These are phyloP conservation scores for Trichoderma parareesei DNA, from an alignment of 495 filamentous ascomycete species.

Conservation along the genomic window DNA sequence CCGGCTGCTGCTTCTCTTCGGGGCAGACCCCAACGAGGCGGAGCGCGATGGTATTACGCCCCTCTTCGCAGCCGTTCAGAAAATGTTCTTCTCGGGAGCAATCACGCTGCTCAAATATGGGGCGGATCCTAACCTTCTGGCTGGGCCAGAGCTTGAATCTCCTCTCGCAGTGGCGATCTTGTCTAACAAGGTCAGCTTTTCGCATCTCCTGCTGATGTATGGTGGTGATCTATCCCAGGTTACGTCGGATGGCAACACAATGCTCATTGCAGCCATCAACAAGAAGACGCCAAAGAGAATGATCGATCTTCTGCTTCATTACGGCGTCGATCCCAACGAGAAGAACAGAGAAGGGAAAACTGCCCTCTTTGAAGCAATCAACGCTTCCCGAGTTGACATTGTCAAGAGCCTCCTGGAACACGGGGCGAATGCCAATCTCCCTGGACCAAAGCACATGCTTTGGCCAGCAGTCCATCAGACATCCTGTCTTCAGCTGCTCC, in stretches of 20 bases:
- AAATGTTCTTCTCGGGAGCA: conserved; percentile 34
- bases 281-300: conserved; percentile 33
- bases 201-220: conserved; percentile 39
- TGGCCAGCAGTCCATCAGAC: conserved; percentile 37
- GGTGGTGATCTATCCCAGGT: conserved; percentile 37
- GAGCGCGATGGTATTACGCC: conserved; percentile 35
- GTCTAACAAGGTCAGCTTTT: conserved; percentile 33
- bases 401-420: conserved; percentile 21
- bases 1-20: conserved; percentile 40
- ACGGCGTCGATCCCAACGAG: conserved; percentile 41
- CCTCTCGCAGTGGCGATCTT: conserved; percentile 31
- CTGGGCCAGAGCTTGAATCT: conserved; percentile 30
- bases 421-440: conserved; percentile 35
- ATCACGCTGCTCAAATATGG: conserved; percentile 42
- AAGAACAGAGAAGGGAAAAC: conserved; percentile 45
- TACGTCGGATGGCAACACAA: conserved; percentile 36
- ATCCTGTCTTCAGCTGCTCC: conserved; percentile 32
- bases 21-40: conserved; percentile 37
- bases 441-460: conserved; percentile 43
- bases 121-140: conserved; percentile 40
- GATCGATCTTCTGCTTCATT: conserved; percentile 39
- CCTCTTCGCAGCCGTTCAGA: conserved; percentile 34
- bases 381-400: conserved; percentile 22
- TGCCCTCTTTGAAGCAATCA: conserved; percentile 39
- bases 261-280: conserved; percentile 40